Base-by-base conservation (phyloP, 805 yeast genomes). In the Wickerhamomyces chambardii region DNA sequence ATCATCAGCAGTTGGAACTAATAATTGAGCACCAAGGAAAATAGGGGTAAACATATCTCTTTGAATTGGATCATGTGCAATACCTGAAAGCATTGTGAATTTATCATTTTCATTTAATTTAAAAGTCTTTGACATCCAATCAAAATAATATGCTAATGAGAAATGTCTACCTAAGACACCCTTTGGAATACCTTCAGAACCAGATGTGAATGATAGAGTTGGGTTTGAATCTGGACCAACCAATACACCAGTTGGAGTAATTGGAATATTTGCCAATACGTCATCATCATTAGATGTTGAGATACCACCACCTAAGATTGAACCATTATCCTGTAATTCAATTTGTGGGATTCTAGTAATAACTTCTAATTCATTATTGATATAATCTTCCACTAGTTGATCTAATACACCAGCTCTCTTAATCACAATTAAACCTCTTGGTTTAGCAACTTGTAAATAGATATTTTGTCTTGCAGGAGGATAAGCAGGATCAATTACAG, bases 171-270 rank as follows among this genome's bases (percentile, higher is more conserved):
- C 99, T 40, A 87, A 70, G 17, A 92, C 99, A 66, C 99, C 99
- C 63, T 92, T 92, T 47, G 99, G 99, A 44, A 90, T 68, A 58
- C 99, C 99, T 60, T 92, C 99, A 6, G 95, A 84, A 24, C 99
- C 99, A 16, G 95, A 84, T 6, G 99, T 92, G 63, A 92, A 92
- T 0, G 96, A 84, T 35, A 92, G 68, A 7, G 99, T 92, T 33
- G 99, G 99, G 51, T 90, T 90, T 28, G 92, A 81, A 57, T 92
- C 99, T 3, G 99, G 99, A 1, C 98, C 98, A 27, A 92, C 97
- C 30, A 79, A 61, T 9, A 92, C 92, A 28, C 95, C 95, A 1
- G 96, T 82, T 36, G 86, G 73, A 26, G 68, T 58, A 36, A 69
- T 66, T 35, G 64, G 63, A 42, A 67, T 74, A 1, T 61, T 56